Evolutionary conservation across 768 basidiomycete species (phyloP), one percentile per base, ranked within the genome.

Genomic region (Boletales sp.): DNA sequence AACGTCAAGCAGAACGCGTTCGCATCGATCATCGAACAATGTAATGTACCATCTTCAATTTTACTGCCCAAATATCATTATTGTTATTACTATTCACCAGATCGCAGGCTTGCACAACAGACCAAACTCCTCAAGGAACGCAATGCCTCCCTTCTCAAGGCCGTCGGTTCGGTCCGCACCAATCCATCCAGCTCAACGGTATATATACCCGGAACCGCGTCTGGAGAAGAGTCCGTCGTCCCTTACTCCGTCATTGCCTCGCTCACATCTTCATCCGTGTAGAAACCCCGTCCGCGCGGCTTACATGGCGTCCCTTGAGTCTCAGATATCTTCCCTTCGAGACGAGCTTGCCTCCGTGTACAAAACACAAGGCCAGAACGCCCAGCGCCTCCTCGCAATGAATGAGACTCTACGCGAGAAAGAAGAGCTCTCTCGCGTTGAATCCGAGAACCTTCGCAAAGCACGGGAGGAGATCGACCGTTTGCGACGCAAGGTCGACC

Each of bases 291-390:
- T 94, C 37, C 83, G 86, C 38, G 82, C 86, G 34, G 93, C 93
- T 14, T 92, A 95, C 68, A 83, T 94, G 68, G 75, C 85, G 1
- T 96, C 95, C 17, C 83, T 98, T 42, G 94, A 98, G 68, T 86
- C 88, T 5, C 94, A 97, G 64, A 89, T 98, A 67, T 91, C 92
- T 2, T 85, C 89, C 11, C 75, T 96, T 43, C 85, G 94, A 32
- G 88, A 90, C 58, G 95, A 98, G 67, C 78, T 97, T 44, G 91
- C 94, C 3, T 90, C 88, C 9, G 84, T 95, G 2, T 99, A 98
- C 76, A 94, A 95, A 69, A 90, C 92, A 0, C 94, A 98, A 55
- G 90, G 91, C 5, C 92, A 95, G 70, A 95, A 96, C 67, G 90
- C 94, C 1, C 94, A 96, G 66, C 81, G 93, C 35, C 80, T 95